Evolutionary conservation across 2,329 filamentous ascomycete species (phyloP).

Genomic region (Sphaerulina musiva): DNA sequence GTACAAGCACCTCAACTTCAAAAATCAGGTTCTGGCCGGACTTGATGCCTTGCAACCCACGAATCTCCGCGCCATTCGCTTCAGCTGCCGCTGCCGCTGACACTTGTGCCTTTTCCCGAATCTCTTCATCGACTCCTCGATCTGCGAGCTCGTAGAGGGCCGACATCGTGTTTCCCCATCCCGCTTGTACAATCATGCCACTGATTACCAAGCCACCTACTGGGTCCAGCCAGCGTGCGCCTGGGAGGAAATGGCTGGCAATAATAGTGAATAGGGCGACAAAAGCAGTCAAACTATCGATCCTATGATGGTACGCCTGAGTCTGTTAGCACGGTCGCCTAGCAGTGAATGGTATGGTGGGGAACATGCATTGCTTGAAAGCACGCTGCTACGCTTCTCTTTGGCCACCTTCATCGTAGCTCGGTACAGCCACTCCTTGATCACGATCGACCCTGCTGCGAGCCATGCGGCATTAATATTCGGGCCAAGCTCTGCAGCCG

Average conservation of each 20-base stretch:
- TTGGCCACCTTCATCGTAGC: constrained; percentile 96
- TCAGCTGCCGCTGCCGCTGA: constrained; percentile 45
- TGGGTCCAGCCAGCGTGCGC: constrained; percentile 88
- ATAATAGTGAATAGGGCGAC: constrained; percentile 85
- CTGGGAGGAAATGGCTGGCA: constrained; percentile 76
- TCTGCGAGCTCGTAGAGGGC: constrained; percentile 88
- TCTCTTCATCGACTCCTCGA: constrained; percentile 75
- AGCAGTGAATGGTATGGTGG: not conserved
- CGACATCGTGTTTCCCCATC: constrained; percentile 74
- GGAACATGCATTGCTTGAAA: constrained; percentile 69
- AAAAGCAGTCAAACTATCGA: constrained; percentile 91
- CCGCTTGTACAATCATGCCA: constrained; percentile 84
- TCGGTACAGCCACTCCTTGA: constrained; percentile 97
- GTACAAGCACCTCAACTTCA: constrained; percentile 79
- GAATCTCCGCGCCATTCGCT: constrained; percentile 52
- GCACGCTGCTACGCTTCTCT: constrained; percentile 88
- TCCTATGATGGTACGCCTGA: constrained; percentile 74
- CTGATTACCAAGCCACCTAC: constrained; percentile 90
- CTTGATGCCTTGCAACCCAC: constrained; percentile 82
- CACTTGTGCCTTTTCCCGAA: constrained; percentile 62
- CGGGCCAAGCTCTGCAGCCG: constrained; percentile 56
- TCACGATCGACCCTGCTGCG: constrained; percentile 75
- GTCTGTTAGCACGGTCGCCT: constrained; percentile 1
- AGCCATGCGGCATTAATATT: constrained; percentile 94
- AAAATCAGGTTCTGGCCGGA: constrained; percentile 94